A percentile compares a stretch with the other conserved stretches of the same genome.
Conservation (phyloP, 108 stramenopile genomes). For the Skeletonema menzelii region DNA sequence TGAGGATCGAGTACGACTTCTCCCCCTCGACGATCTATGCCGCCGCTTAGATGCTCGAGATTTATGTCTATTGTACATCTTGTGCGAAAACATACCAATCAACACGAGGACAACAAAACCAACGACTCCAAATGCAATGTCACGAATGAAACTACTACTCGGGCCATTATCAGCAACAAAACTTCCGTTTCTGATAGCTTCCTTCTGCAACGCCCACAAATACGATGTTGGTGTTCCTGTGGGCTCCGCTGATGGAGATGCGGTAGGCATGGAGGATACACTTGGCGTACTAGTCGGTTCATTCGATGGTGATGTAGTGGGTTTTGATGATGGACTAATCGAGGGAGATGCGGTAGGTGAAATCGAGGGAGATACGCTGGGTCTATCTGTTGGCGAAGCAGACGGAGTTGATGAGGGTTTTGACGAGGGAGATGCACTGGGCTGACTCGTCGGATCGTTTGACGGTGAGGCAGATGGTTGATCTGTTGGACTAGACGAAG, state of each 20-base stretch:
- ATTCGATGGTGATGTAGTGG: background rate
- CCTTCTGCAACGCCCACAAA: background rate
- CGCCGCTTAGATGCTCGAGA: background rate
- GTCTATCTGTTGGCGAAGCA: too few relatives aligned
- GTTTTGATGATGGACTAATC: background rate
- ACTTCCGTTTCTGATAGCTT: background rate
- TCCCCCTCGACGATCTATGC: background rate
- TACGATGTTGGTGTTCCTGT: background rate
- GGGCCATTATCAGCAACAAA: background rate
- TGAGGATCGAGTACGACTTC: background rate
- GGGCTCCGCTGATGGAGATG: background rate
- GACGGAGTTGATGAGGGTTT: too few relatives aligned
- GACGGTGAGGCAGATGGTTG: background rate
- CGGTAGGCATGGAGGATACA: background rate
- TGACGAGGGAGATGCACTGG: background rate
- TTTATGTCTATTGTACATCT: background rate
- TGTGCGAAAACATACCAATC: background rate
- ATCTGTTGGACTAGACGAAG: background rate
- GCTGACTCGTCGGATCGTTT: background rate
- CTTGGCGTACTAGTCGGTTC: slow-evolving; percentile 4
- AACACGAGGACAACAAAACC: background rate
- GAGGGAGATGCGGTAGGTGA: too few relatives aligned
- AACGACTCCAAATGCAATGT: background rate
- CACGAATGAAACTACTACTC: background rate
- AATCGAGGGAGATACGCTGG: too few relatives aligned